Percentiles rank a stretch among this genome's conserved stretches.
phyloP scores from a whole-genome alignment of 331 rosid species.

The Phaseolus coccineus region DNA sequence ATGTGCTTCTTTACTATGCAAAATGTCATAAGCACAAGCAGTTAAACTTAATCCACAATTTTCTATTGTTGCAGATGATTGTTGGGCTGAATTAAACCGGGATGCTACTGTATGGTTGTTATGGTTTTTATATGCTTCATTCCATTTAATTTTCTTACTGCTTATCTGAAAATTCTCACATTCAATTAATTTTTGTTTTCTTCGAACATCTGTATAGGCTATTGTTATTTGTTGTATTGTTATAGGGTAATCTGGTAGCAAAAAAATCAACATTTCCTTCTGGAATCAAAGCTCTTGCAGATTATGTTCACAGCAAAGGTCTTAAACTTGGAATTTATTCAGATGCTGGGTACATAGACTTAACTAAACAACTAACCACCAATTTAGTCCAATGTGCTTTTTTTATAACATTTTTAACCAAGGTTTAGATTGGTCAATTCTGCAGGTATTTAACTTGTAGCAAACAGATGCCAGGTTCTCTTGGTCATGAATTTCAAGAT shows the following conservation, averaged over 20 bases:
- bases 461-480: slow-evolving; percentile 90
- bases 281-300: slow-evolving; percentile 87
- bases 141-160: not conserved
- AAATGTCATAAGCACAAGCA: slow-evolving; percentile 24
- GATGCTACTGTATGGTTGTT: slow-evolving; percentile 58
- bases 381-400: not conserved
- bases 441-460: slow-evolving; percentile 84
- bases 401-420: not conserved
- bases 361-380: slow-evolving; percentile 12
- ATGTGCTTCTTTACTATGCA: not conserved
- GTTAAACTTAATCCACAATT: slow-evolving; percentile 19
- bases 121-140: not conserved
- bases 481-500: slow-evolving; percentile 86
- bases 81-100: slow-evolving; percentile 95
- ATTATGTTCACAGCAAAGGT: slow-evolving; percentile 92
- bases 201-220: slow-evolving; percentile 49
- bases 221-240: not conserved
- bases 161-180: not conserved
- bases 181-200: not conserved
- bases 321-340: slow-evolving; percentile 94
- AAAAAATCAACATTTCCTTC: slow-evolving; percentile 86
- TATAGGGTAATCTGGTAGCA: slow-evolving; percentile 75
- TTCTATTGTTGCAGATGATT: slow-evolving; percentile 70
- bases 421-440: slow-evolving; percentile 13
- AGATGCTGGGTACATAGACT: slow-evolving; percentile 89